phyloP scores from a whole-genome alignment of 164 flowering plant genomes.

The Platanus orientalis region DNA sequence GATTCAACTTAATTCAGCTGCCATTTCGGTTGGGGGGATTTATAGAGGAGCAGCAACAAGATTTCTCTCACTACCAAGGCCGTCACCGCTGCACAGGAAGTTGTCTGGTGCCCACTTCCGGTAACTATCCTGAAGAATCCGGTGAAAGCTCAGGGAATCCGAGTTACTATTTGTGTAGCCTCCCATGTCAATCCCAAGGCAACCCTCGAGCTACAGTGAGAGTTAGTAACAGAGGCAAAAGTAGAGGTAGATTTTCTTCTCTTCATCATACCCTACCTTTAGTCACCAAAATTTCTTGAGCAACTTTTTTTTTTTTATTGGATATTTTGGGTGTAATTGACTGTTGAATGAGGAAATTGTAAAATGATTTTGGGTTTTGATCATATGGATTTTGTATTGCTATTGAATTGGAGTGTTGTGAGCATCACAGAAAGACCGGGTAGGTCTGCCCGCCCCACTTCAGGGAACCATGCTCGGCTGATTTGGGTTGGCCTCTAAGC shows the following conservation, averaged over 20 bases:
- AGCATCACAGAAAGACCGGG: no score
- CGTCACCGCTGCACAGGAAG: slow-evolving; percentile 73
- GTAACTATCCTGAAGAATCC: slow-evolving; percentile 34
- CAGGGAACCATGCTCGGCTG: no score
- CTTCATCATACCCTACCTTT: no score
- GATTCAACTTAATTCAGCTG: slow-evolving; percentile 59
- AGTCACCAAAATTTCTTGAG: slow-evolving; percentile 55
- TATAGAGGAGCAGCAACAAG: slow-evolving; percentile 17
- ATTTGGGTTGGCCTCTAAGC: no score
- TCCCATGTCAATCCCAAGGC: slow-evolving; percentile 17
- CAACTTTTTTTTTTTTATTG: no score
- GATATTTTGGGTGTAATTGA: no score
- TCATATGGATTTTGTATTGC: no score
- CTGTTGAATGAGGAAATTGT: no score
- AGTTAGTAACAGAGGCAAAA: slow-evolving; percentile 2
- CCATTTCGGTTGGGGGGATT: slow-evolving; percentile 50
- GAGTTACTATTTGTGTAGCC: slow-evolving; percentile 42
- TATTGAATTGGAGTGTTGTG: no score
- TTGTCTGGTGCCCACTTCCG: slow-evolving; percentile 66
- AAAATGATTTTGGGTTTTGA: no score
- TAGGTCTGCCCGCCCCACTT: no score
- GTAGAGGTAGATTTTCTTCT: slow-evolving; percentile 5
- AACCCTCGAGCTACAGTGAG: background rate
- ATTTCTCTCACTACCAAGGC: slow-evolving; percentile 37
- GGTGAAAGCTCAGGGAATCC: slow-evolving; percentile 41